Evolutionary conservation across 345 rosid genomes (phyloP), one percentile per base, ranked within the genome.

Genomic region (Clausena lansium): DNA sequence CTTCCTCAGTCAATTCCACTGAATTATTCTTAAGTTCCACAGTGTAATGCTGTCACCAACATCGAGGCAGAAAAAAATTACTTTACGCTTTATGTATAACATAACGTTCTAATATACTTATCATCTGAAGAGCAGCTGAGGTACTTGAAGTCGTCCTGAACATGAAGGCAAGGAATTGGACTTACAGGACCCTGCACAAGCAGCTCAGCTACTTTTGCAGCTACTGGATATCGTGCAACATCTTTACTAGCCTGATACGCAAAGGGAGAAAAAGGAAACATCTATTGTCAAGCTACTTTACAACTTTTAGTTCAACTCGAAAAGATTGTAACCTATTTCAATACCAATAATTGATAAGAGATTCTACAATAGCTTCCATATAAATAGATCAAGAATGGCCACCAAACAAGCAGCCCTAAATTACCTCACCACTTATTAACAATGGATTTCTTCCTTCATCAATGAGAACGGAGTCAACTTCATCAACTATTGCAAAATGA

Each of bases 371-470:
- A 58, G 75, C 25, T 65, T 45, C 45, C 67, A 62, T 64, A 38
- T 7, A 64, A 67, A 75, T n/a, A 50, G 11, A 72, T 36, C 59
- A 36, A 25, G 10, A 63, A 50, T 30, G 74, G 28, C 47, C 67
- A 80, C 47, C 17, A 41, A 61, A 73, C 50, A 55, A 72, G 73
- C 60, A 64, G 59, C 75, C 54, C 30, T 74, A 55, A 81, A 74
- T 86, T 90, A 95, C 98, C 98, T 95, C 95, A 54, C 98, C 98
- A 81, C 98, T 95, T 74, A 95, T 95, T 77, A 95, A 90, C 86
- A 95, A 80, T 58, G 98, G 98, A 88, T 93, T 95, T 85, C 98
- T 88, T 83, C 98, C 98, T 84, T 95, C 98, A 83, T 95, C 98
- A 68, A 95, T 93, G 75, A 95, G 98, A 79, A 95, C 98, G 6